Percentiles rank a stretch among this genome's conserved stretches.
phyloP scores from a whole-genome alignment of 352 stramenopile genomes.

The Phytopythium ostracodes region DNA sequence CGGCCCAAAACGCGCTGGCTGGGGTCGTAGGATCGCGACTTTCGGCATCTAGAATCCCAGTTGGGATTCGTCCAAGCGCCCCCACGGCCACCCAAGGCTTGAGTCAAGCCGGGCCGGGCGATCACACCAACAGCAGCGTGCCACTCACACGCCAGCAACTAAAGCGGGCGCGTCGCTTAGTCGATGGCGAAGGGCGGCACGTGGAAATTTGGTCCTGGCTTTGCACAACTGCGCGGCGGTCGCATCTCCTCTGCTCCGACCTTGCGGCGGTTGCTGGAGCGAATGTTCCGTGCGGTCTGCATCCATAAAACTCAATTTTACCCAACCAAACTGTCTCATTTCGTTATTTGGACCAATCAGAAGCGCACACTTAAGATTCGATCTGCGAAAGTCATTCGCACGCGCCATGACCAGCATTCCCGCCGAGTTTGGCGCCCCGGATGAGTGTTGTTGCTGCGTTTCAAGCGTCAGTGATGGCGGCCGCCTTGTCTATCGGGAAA shows the following conservation, averaged over 20 bases:
- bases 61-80: not conserved
- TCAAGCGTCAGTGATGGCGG: no score
- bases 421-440: not conserved
- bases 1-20: no score
- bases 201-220: not conserved
- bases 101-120: no score
- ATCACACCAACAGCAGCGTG: not conserved
- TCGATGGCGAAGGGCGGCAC: not conserved
- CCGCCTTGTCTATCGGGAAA: constrained; percentile 4
- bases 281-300: not conserved
- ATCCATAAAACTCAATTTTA: not conserved
- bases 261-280: not conserved
- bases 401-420: not conserved
- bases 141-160: not conserved
- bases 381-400: not conserved
- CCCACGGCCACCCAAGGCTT: not conserved
- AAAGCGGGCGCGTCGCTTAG: not conserved
- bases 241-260: no score
- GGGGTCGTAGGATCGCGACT: not conserved
- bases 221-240: not conserved
- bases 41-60: not conserved
- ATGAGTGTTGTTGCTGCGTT: constrained; percentile 1
- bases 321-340: not conserved
- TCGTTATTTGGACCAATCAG: not conserved
- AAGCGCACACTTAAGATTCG: not conserved